Base-by-base conservation (phyloP, 1,139 yeast species). In the Kodamaea sp. region DNA sequence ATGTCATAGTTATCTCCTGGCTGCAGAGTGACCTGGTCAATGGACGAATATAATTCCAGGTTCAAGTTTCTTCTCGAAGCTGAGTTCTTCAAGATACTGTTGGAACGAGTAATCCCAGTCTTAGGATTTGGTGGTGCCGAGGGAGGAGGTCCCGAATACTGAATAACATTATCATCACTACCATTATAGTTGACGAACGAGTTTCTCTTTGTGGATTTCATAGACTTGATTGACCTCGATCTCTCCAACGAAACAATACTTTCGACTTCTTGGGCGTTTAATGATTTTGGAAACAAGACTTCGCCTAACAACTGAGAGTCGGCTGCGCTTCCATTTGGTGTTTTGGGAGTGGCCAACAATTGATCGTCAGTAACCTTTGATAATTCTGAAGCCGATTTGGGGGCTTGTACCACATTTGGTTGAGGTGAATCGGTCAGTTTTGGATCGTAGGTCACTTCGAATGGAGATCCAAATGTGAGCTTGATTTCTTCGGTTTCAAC, bases 171-270 rank as follows among this genome's bases (percentile, higher is more conserved):
- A 12, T 69, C 76, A 38, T 69, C 72, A 23, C 68, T 64, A 2
- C 81, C 81, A 43, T 72, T 67, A 34, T 73, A 66, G 31, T 71
- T 72, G 5, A 66, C 58, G 42, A 65, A 65, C 26, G 78, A 72
- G 37, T 63, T 60, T 26, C 77, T 50, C 48, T 50, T 61, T 29
- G 36, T 38, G 29, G 63, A 61, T 47, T 48, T 65, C 8, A 71
- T 58, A 1, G 83, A 77, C 43, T 62, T 66, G 59, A 77, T 63
- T 2, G 89, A 81, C 43, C 87, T 65, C 12, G 83, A 76, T 43
- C 90, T 70, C 54, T 84, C 95, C 29, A 84, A 53, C 4, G 87
- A 76, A 1, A 82, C 82, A 41, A 84, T 84, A 31, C 85, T 79
- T 46, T 82, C 87, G 11, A 84, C 86, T 53, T 84, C 95, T 36